Conservation (phyloP, 2,329 filamentous ascomycete genomes). For the Verticillium longisporum region DNA sequence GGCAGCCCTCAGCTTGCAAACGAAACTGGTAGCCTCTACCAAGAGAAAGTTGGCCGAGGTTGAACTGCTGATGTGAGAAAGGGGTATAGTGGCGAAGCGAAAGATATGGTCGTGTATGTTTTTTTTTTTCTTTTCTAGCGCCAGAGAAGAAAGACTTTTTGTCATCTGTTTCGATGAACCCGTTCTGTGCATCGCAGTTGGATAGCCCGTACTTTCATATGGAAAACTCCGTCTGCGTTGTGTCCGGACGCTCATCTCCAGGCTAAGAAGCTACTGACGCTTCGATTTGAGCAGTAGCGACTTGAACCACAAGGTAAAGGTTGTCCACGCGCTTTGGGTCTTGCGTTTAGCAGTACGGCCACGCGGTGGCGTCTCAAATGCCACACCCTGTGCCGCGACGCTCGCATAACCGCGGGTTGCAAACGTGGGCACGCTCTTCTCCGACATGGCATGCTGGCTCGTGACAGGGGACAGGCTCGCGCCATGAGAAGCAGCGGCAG, state of each 20-base stretch:
- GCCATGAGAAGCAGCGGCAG: not conserved
- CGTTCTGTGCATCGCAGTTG: not conserved
- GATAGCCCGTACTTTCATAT: not conserved
- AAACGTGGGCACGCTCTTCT: conserved; percentile 33
- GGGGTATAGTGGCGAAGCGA: not conserved
- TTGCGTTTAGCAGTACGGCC: conserved; percentile 48
- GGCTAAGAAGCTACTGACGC: not conserved
- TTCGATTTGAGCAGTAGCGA: not conserved
- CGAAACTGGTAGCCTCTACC: not conserved
- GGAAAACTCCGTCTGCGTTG: not conserved
- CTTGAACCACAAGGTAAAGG: conserved; percentile 54
- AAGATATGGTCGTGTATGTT: not conserved
- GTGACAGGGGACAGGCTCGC: conserved; percentile 12
- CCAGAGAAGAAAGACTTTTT: not conserved
- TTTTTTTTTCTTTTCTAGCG: not conserved
- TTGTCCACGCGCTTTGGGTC: conserved; percentile 56
- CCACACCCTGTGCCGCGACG: conserved; percentile 30
- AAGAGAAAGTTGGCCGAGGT: not conserved
- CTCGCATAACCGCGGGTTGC: conserved; percentile 40
- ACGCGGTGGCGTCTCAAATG: conserved; percentile 35
- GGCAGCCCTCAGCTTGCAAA: not conserved
- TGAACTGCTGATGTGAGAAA: not conserved
- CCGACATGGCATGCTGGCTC: conserved; percentile 18
- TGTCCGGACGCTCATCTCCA: not conserved
- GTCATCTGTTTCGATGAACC: not conserved